Evolutionary conservation across 208 protist species (phyloP).

Genomic region (Strigomonas oncopelti): DNA sequence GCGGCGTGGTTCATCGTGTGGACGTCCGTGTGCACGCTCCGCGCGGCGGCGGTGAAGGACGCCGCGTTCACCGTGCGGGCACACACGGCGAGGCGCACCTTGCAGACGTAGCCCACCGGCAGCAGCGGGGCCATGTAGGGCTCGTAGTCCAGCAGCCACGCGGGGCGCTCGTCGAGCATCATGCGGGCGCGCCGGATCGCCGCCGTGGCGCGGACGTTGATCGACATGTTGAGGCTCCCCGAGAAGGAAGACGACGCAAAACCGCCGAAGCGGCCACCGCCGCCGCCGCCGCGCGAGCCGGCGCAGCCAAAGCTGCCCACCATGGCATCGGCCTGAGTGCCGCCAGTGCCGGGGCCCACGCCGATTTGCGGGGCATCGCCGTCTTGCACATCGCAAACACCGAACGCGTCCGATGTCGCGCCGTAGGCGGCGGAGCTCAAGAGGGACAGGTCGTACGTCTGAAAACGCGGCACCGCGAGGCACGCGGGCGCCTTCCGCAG

Average conservation of each 20-base stretch:
- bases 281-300: background rate
- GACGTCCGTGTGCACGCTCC: background rate
- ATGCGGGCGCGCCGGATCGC: constrained; percentile 55
- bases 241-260: constrained; percentile 23
- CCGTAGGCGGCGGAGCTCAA: background rate
- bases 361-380: constrained; percentile 19
- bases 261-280: background rate
- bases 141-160: constrained; percentile 65
- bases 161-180: constrained; percentile 35
- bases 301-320: background rate
- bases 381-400: background rate
- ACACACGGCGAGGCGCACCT: constrained; percentile 42
- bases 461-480: constrained; percentile 47
- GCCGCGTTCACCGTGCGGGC: constrained; percentile 22
- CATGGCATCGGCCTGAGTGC: background rate
- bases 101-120: constrained; percentile 67
- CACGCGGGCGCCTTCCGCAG: constrained; percentile 63
- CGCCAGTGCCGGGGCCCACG: constrained; percentile 34
- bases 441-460: constrained; percentile 64
- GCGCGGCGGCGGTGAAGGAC: background rate
- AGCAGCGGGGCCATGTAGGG: constrained; percentile 69
- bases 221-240: constrained; percentile 51
- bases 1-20: background rate
- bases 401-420: background rate
- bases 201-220: constrained; percentile 57